phyloP scores from a whole-genome alignment of 495 filamentous ascomycete genomes.

The Filosporella fistucella region DNA sequence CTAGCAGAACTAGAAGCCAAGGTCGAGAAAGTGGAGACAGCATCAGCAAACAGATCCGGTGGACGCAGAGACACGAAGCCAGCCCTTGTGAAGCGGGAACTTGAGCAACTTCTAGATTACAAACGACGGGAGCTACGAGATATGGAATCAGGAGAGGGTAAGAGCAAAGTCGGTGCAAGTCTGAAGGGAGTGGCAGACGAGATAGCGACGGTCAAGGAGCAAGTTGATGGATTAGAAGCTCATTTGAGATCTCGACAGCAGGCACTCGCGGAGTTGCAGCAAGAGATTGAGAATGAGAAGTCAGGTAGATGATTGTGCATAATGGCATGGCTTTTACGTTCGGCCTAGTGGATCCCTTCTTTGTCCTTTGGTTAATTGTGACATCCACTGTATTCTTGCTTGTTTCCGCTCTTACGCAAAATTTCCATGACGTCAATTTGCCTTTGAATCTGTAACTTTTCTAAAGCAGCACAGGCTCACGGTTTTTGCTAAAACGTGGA shows the following conservation, averaged over 20 bases:
- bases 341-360: too few species aligned
- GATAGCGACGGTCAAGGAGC: constrained; percentile 70
- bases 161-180: constrained; percentile 55
- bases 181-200: constrained; percentile 59
- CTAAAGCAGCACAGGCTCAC: too few species aligned
- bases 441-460: too few species aligned
- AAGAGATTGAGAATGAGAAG: constrained; percentile 65
- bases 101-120: constrained; percentile 83
- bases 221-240: constrained; percentile 65
- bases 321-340: too few species aligned
- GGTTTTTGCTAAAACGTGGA: too few species aligned
- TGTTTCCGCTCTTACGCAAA: too few species aligned
- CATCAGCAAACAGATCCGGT: constrained; percentile 49
- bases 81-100: constrained; percentile 86
- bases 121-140: constrained; percentile 64
- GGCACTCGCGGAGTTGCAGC: constrained; percentile 51
- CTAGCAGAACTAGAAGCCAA: constrained; percentile 81
- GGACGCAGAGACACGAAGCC: constrained; percentile 63
- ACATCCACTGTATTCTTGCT: too few species aligned
- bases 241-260: constrained; percentile 56
- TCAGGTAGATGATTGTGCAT: constrained; percentile 26
- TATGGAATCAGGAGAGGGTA: constrained; percentile 71
- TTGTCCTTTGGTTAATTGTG: too few species aligned
- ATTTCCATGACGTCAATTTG: too few species aligned
- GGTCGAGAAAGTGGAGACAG: constrained; percentile 69